Evolutionary conservation across 306 rosid species (phyloP), one percentile per base, ranked within the genome.

Genomic region (Malus sieversii): DNA sequence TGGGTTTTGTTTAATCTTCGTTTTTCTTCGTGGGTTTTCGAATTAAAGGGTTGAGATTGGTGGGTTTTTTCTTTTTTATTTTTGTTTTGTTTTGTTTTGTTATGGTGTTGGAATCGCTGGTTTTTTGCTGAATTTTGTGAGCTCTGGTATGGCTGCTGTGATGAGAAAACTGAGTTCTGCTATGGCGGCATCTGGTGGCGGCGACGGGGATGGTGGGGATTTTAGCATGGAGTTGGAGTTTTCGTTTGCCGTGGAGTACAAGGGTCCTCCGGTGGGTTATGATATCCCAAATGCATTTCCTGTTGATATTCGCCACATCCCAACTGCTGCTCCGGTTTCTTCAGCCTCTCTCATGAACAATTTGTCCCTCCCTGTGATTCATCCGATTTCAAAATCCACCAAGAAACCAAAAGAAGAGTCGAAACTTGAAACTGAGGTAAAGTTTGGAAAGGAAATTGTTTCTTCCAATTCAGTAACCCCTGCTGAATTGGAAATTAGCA

Each of bases 171-270:
- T 82, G 60, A 69, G 81, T 66, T 68, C 65, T 1, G 81, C 79
- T 16, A 77, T 68, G 72, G 69, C 81, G 70, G 71, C 81, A 76
- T 73, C 92, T 42, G 68, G 65, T 25, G 59, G 22, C 15, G 64
- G 42, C 14, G 70, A 64, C 16, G 80, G 85, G 16, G 73, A 46
- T 8, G 76, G 86, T 16, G 84, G 27, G 15, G 82, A 70, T 72
- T 48, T 76, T 68, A 72, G 51, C 42, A 13, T 44, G n/a, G 77
- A 73, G 19, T 19, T 75, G 59, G 96, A 93, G 27, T 93, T 82
- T 70, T 90, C 98, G 10, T 82, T 93, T 77, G 96, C 98, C 14
- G 60, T 77, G 15, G 90, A 83, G 75, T 92, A 93, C 71, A 38
- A 15, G 78, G 98, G 98, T 12, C 91, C 94, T 75, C 83, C 90